These are phyloP conservation scores for Castanea crenata DNA, from an alignment of 306 rosid genomes.

Conservation along the genomic window DNA sequence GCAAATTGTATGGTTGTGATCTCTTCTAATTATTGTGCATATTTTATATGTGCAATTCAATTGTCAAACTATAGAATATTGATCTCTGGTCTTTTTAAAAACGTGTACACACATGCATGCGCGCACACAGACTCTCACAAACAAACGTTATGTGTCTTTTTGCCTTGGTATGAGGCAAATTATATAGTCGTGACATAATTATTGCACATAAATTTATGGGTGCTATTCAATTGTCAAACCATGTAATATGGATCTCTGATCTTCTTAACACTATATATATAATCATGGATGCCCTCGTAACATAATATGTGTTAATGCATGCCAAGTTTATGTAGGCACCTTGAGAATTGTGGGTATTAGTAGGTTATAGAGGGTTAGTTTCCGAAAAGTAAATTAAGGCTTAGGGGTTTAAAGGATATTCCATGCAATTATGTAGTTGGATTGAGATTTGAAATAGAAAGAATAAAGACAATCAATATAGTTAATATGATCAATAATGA, in stretches of 20 bases:
- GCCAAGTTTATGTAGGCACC: background rate
- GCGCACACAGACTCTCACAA: background rate
- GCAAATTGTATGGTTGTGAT: background rate
- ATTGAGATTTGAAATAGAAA: background rate
- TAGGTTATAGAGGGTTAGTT: background rate
- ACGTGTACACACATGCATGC: background rate
- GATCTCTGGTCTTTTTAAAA: background rate
- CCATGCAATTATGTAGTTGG: background rate
- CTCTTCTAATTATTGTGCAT: background rate
- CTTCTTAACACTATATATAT: background rate
- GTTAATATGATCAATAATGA: background rate
- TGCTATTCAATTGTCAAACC: background rate
- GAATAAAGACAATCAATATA: background rate
- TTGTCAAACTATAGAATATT: background rate
- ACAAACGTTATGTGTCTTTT: background rate
- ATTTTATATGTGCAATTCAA: background rate
- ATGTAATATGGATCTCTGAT: background rate
- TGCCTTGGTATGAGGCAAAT: background rate
- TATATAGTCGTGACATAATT: background rate
- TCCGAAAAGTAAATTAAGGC: background rate
- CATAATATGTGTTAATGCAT: background rate
- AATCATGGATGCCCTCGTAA: background rate
- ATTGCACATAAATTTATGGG: background rate
- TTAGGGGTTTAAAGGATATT: background rate
- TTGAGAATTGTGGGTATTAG: background rate